A percentile compares a stretch with the other conserved stretches of the same genome.
phyloP scores from a whole-genome alignment of 805 yeast genomes.

The Ogataea pilisensis region DNA sequence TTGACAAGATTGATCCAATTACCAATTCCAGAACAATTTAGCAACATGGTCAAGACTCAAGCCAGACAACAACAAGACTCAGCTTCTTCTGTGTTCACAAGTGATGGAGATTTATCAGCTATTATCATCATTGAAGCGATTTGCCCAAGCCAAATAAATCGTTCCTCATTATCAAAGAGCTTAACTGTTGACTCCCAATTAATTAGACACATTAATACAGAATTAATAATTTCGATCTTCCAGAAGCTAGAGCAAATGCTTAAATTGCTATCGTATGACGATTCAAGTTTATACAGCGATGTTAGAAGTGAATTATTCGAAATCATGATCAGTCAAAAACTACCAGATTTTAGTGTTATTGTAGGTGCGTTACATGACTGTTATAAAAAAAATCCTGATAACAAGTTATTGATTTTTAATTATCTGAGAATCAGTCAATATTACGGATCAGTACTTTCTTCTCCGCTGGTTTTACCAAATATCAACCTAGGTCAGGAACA shows the following conservation, averaged over 20 bases:
- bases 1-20: conserved; percentile 55
- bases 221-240: conserved; percentile 51
- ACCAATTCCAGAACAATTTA: conserved; percentile 45
- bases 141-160: conserved; percentile 61
- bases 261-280: conserved; percentile 16
- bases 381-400: conserved; percentile 32
- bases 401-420: conserved; percentile 46
- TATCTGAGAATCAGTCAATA: conserved; percentile 36
- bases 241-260: conserved; percentile 47
- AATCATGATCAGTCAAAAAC: conserved; percentile 18
- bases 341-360: conserved; percentile 51
- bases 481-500: conserved; percentile 26
- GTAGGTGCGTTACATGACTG: conserved; percentile 41
- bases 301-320: conserved; percentile 21
- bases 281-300: conserved; percentile 10
- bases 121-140: conserved; percentile 48
- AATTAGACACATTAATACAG: conserved; percentile 60
- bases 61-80: neutral
- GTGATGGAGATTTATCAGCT: conserved; percentile 5
- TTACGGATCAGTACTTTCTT: conserved; percentile 18
- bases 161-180: conserved; percentile 53
- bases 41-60: conserved; percentile 6
- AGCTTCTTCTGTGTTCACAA: conserved; percentile 5
- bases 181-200: conserved; percentile 47
- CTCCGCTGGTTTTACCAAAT: conserved; percentile 15